These are phyloP conservation scores for Lenzites betulinus DNA, from an alignment of 768 basidiomycete species.

Conservation along the genomic window DNA sequence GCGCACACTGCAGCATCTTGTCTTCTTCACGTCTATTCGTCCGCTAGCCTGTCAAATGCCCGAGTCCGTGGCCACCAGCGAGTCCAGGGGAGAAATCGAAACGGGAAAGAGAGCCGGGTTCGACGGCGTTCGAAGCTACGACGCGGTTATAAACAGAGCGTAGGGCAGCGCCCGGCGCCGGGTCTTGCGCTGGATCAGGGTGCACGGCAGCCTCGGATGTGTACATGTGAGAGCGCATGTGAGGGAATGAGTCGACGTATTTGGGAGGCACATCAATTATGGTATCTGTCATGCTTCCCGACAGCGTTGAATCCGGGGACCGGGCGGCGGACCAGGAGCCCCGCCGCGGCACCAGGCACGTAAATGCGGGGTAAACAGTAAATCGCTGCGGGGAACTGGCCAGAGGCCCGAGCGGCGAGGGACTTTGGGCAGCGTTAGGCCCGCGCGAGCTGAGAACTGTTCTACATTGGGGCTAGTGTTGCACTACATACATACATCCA, in stretches of 20 bases:
- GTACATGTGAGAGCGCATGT: constrained; percentile 14
- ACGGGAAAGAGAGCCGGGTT: background rate
- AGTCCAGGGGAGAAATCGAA: background rate
- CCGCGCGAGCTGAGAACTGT: too few species aligned
- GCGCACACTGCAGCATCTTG: constrained; percentile 16
- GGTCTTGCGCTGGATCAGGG: background rate
- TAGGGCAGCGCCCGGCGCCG: background rate
- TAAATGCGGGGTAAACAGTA: constrained; percentile 4
- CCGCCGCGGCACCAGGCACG: background rate
- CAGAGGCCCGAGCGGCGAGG: too few species aligned
- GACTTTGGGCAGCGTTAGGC: too few species aligned
- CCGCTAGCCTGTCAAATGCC: background rate
- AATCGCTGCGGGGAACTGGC: too few species aligned
- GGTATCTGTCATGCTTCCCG: background rate
- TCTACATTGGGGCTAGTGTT: too few species aligned
- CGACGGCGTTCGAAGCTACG: background rate
- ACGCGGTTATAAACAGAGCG: background rate
- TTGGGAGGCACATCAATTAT: background rate
- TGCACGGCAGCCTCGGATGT: background rate
- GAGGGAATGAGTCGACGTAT: constrained; percentile 19
- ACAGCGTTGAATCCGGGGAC: too few species aligned
- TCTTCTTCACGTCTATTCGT: background rate
- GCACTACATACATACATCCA: too few species aligned
- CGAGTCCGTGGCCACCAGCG: background rate
- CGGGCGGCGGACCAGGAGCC: too few species aligned